Base-by-base conservation (phyloP, 306 rosid genomes). In the Malus asiatica region DNA sequence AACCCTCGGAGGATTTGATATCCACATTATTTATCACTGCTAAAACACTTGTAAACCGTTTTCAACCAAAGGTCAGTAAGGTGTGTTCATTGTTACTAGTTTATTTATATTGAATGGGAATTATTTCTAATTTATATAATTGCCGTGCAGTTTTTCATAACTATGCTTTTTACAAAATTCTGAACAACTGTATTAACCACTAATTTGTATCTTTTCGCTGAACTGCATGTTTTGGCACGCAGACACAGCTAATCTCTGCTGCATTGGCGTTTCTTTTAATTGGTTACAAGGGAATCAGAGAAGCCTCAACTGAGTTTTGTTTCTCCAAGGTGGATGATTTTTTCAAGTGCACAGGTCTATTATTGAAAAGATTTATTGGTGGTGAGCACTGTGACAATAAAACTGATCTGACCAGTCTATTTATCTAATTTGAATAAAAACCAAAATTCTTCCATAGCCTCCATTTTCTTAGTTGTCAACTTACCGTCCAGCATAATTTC, bases 221-320 rank as follows among this genome's bases (percentile, higher is more conserved):
- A 58, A 82, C 35, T 70, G 66, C 45, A 46, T 78, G 57, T 75
- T 77, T 74, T 82, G 79, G 86, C 88, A 69, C 83, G 78, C 93
- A 86, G 83, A 86, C 84, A 80, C 93, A 84, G 75, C 80, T 91
- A 71, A 81, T 83, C 74, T 85, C 98, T 15, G 86, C 71, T 71
- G 89, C 89, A 78, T 81, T 92, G 84, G 90, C 92, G 20, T 84
- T 89, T 82, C 79, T 90, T 82, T 89, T 89, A 74, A 76, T 84
- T 70, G 92, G 90, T 79, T 92, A 86, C 86, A 82, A 87, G 86
- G 88, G 85, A 85, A 73, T 92, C 45, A 84, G 85, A 83, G 87
- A 81, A 71, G 92, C 93, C 78, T 80, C 90, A 25, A 88, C 92
- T 65, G 90, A 88, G 64, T 73, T 80, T 35, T 89, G 79, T 87